phyloP scores from a whole-genome alignment of 257 asterid species.

The Solanum arcanum region DNA sequence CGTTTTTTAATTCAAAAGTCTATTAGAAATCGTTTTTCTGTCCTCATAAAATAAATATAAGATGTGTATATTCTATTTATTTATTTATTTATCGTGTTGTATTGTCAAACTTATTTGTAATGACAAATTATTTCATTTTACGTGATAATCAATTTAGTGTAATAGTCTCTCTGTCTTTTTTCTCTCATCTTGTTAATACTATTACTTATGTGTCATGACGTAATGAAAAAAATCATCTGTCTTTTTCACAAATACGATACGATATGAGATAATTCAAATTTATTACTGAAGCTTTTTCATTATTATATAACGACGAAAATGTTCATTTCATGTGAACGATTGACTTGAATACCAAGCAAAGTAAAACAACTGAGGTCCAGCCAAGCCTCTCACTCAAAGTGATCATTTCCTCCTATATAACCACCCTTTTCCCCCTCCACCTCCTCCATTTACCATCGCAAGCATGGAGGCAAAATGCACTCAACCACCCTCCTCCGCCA shows the following conservation, averaged over 20 bases:
- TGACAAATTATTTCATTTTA: background rate
- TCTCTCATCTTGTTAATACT: background rate
- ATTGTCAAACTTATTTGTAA: background rate
- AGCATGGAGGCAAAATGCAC: slow-evolving; percentile 24
- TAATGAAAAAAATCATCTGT: too few species aligned
- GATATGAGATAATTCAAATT: background rate
- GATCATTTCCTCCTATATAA: background rate
- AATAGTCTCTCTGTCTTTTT: background rate
- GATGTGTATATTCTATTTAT: background rate
- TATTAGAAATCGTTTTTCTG: background rate
- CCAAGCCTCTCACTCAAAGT: background rate
- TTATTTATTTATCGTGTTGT: background rate
- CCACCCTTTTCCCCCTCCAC: background rate
- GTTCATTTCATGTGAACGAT: background rate
- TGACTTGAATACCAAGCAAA: too few species aligned
- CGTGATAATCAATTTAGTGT: background rate
- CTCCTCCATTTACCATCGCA: background rate
- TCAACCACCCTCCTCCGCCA: slow-evolving; percentile 12
- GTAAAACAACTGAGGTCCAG: background rate
- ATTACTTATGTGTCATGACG: background rate
- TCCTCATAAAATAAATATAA: too few species aligned
- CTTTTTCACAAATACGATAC: background rate
- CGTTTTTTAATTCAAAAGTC: rapidly evolving
- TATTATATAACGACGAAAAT: background rate
- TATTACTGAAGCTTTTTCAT: background rate